Conservation (phyloP, 805 yeast species). For the Myxozyma vanderwaltii region DNA sequence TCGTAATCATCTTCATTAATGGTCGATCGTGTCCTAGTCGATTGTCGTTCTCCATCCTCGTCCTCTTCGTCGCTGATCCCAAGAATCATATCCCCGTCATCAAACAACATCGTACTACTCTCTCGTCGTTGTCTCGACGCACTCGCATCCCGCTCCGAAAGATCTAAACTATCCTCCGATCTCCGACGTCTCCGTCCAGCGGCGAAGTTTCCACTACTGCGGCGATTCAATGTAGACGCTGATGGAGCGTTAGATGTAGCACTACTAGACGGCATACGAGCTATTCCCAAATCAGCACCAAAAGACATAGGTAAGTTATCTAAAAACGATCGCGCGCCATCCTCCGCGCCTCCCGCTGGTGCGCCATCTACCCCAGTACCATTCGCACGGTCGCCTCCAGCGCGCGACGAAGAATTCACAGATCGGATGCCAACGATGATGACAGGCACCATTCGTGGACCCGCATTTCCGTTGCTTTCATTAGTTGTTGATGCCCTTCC, state of each 20-base stretch:
- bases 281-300: background rate
- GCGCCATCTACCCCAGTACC: conserved; percentile 15
- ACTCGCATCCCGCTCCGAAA: conserved; percentile 5
- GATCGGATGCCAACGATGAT: conserved; percentile 55
- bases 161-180: conserved; percentile 21
- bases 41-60: background rate
- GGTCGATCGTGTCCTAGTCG: background rate
- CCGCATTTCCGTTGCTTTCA: background rate
- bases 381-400: background rate
- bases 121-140: conserved; percentile 16
- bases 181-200: conserved; percentile 21
- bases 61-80: conserved; percentile 1
- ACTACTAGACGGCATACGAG: background rate
- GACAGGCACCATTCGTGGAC: conserved; percentile 47
- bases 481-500: conserved; percentile 1
- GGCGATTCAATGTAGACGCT: background rate
- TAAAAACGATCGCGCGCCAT: conserved; percentile 8
- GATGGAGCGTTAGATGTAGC: conserved; percentile 1
- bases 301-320: conserved; percentile 21
- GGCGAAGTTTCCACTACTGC: background rate
- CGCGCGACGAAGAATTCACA: conserved; percentile 27
- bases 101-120: conserved; percentile 11
- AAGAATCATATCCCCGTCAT: conserved; percentile 9
- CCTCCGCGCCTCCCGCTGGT: conserved; percentile 6
- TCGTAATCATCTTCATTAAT: background rate